Base-by-base conservation (phyloP, 2,329 filamentous ascomycete genomes). In the Parastagonospora avenae region DNA sequence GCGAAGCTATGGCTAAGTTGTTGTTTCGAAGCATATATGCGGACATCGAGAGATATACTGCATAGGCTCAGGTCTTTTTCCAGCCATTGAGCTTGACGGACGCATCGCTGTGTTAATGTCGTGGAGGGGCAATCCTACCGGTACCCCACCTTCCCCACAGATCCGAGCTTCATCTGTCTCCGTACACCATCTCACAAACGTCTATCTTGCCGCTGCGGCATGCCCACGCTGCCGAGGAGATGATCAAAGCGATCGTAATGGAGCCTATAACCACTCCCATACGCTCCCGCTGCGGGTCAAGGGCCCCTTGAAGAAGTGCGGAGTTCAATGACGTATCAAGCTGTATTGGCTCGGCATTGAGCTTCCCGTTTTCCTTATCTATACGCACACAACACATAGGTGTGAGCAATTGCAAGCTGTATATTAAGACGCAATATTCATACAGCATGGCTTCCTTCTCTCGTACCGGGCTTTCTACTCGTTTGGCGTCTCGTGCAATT, bases 401-500 rank as follows among this genome's bases (percentile, higher is more conserved):
- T 33, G 46, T 37, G 19, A 27, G 33, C 40, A 38, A 43, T 50
- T 39, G 27, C 42, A 48, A 56, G 33, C 35, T 62, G 62, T 63
- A 58, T 57, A 62, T 47, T 35, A 14, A 38, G 24, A 12, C 15
- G 24, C 32, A 27, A 4, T 38, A 42, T 24, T 24, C 5, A 24
- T 24, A 55, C 12, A 41, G n/a, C n/a, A 73, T 73, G 68, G 48
- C 64, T 51, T 52, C 59, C 27, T 32, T 60, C 37, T 57, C 64
- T 50, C 63, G 58, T 53, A 54, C 69, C 57, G 62, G 68, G 12
- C 57, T 70, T 14, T 72, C 71, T 36, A 57, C 68, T 42, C 63
- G 58, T 46, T 33, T 69, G 24, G 62, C 70, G 4, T 54, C 64
- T 55, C 68, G 70, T 57, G 63, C 68, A 42, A 59, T 72, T 60